Base-by-base conservation (phyloP, 495 filamentous ascomycete genomes). In the Aeminium ludgeri region DNA sequence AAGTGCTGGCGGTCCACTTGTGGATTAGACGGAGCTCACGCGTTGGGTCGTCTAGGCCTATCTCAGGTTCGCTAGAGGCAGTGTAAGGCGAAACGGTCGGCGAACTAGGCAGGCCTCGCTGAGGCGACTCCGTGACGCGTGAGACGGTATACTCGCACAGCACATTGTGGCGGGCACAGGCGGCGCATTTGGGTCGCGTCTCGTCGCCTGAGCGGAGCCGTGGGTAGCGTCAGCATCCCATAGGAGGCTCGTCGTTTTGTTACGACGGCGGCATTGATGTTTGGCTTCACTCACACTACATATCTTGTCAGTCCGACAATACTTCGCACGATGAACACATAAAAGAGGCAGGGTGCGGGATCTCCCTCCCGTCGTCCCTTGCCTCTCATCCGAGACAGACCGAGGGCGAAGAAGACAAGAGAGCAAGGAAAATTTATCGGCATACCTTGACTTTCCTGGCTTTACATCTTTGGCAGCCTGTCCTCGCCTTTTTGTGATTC, bases 11-110 rank as follows among this genome's bases (percentile, higher is more conserved):
- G 6, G 43, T 45, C 43, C 43, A 45, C 18, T 40, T 19, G 20
- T 45, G 43, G 36, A 45, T 45, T 10, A 45, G 36, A 2, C 43
- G 27, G 6, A 45, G 28, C 37, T 45, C 43, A 6, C 40, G 30
- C 20, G 27, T 5, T 4, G 4, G 34, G 20, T 45, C 28, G 2
- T 6, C 4, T 28, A 13, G 33, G 3, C 25, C 7, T 10, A 18
- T 13, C 34, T 30, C 3, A 12, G 18, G 13, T 31, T 11, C 8
- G 16, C 5, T 38, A 15, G 5, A 6, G 25, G 13, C 6, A 35
- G 8, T 13, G 32, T 16, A 34, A 8, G 40, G n/a, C 10, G 27
- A 23, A 30, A 27, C 34, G 19, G 34, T 44, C 39, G 20, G 20
- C 3, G 34, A 17, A 8, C 23, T 10, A 6, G 20, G 35, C 18